Base-by-base conservation (phyloP, 2,329 filamentous ascomycete genomes). In the Fonsecaea erecta region DNA sequence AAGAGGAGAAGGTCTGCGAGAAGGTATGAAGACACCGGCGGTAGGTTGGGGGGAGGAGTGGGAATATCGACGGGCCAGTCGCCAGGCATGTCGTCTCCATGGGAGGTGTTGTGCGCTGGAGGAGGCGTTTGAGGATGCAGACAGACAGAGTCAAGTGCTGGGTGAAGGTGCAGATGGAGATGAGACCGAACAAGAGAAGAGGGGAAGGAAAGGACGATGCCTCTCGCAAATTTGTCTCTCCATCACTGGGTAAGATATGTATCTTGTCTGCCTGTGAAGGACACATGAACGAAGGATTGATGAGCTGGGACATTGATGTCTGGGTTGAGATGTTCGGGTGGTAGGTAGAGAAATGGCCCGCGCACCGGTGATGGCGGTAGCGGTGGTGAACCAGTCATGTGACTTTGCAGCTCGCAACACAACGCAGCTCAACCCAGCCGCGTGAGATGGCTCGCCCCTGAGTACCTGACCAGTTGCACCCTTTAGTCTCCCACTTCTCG, bases 261-360 rank as follows among this genome's bases (percentile, higher is more conserved):
- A n/a, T n/a, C n/a, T n/a, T n/a, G n/a, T n/a, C n/a, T n/a, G n/a
- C n/a, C n/a, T n/a, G n/a, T n/a, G n/a, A n/a, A n/a, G n/a, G n/a
- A n/a, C n/a, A n/a, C n/a, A n/a, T n/a, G n/a, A n/a, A n/a, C n/a
- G n/a, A n/a, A n/a, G n/a, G n/a, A n/a, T n/a, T n/a, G n/a, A n/a
- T n/a, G n/a, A n/a, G 86, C 0, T 74, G 73, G 54, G 73, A 84
- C 71, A 76, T 89, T 3, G 74, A 80, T 60, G 78, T 89, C 55
- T 77, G 81, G 30, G 83, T 89, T 28, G 88, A 90, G 83, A 90
- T 89, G 72, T 89, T 89, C 79, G 87, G 86, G 1, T 90, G 87
- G 87, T 90, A 43, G n/a, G 28, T 30, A 30, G 8, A 8, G 3
- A 8, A 30, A 8, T 30, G 3, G 8, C 28, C 28, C 28, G 8